Percentiles rank a stretch among this genome's conserved stretches.
These are phyloP conservation scores for Glaciozyma martinii DNA, from an alignment of 768 basidiomycete genomes.

Conservation along the genomic window DNA sequence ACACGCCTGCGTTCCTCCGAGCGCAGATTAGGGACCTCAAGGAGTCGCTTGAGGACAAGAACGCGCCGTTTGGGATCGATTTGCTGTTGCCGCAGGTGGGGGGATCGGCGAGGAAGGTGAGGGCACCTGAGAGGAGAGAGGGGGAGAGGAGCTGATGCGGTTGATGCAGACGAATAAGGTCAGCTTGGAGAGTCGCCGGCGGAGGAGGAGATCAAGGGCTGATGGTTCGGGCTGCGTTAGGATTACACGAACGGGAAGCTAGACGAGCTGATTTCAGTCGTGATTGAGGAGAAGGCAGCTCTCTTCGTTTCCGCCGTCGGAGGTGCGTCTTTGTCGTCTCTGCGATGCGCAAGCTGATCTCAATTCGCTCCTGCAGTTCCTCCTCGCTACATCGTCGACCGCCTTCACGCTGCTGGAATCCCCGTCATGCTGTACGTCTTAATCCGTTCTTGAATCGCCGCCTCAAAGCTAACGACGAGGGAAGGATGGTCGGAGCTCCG, in stretches of 20 bases:
- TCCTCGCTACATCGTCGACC: background rate
- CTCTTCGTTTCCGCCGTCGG: constrained; percentile 64
- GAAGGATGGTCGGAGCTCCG: constrained; percentile 78
- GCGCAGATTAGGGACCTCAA: constrained; percentile 69
- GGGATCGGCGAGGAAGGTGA: constrained; percentile 47
- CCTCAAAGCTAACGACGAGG: constrained; percentile 34
- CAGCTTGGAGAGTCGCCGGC: too few species aligned
- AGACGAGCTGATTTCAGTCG: constrained; percentile 72
- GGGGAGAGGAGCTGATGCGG: too few species aligned
- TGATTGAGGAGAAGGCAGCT: constrained; percentile 78
- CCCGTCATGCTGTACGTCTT: constrained; percentile 36
- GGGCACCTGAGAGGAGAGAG: background rate
- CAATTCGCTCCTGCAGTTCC: constrained; percentile 43
- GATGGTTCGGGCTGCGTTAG: too few species aligned
- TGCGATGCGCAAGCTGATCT: too few species aligned
- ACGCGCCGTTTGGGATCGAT: constrained; percentile 82
- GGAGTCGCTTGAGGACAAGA: constrained; percentile 59
- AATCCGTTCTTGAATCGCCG: too few species aligned
- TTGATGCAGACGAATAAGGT: constrained; percentile 42
- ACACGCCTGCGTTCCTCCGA: constrained; percentile 69
- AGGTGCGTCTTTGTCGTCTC: too few species aligned
- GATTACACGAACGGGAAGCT: constrained; percentile 71
- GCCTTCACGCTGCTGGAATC: background rate
- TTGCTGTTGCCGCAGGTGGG: constrained; percentile 62
- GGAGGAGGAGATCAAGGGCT: too few species aligned